Base-by-base conservation (phyloP, 352 stramenopile genomes). In the Globisporangium acanthophoron region DNA sequence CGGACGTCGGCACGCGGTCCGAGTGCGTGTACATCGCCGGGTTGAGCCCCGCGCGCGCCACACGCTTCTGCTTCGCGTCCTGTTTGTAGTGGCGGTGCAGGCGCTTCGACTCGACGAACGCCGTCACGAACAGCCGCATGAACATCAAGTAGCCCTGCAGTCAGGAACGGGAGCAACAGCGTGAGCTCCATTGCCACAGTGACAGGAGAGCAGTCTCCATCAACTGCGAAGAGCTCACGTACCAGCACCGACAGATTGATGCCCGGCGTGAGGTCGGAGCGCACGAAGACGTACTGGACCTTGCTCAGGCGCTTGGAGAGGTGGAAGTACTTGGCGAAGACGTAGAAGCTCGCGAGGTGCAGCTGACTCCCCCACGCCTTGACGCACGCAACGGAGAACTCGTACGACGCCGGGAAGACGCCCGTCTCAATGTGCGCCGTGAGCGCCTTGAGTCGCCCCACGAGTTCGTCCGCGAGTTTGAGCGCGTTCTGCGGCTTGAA, bases 211-310 rank as follows among this genome's bases (percentile, higher is more conserved):
- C 27, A 46, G 0, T 48, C 5, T 20, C 0, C 4, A 43, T 3
- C 16, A 29, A 43, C 29, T 31, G 37, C 3, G 3, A 3, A 18
- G 37, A 5, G 37, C 12, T 13, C 18, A 64, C 67, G 57, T 73
- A 88, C 76, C 58, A 94, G 72, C 9, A 92, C 60, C 5, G 84
- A 88, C 46, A 92, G 51, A 54, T 91, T 92, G 56, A 80, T 73
- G 51, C 69, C 53, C 15, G 70, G 63, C 60, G 73, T 60, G 27
- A 87, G 54, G 46, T 92, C 76, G 45, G 78, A 86, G 27, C 80
- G 76, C 35, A 85, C 78, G 48, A 93, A 91, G 16, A 93, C 66
- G 66, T 94, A 92, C 52, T 91, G 80, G 43, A 93, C 77, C 11
- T 68, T 71, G 13, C 77, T 62, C 33, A 88, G 48, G 27, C 86